Conservation (phyloP, 139 green algal genomes). For the Cymbomonas tetramitiformis region DNA sequence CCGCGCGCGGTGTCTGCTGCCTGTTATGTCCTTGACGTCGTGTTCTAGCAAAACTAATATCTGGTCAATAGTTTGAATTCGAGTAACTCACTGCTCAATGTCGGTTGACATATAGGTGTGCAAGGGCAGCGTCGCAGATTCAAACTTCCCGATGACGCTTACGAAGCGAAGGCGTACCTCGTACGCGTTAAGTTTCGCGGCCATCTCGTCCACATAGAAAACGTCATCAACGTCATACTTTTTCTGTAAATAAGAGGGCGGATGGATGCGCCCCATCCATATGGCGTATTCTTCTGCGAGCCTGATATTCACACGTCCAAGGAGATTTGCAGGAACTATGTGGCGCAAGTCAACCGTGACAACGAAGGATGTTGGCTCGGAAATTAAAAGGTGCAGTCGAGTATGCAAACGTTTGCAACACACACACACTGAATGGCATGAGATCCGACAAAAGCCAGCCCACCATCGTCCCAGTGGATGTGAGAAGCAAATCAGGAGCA, state of each 20-base stretch:
- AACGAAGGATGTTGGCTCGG: too few species aligned
- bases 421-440: too few species aligned
- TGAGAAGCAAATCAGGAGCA: too few species aligned
- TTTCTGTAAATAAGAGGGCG: constrained; percentile 24
- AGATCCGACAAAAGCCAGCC: too few species aligned
- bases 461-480: too few species aligned
- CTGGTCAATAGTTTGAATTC: not conserved
- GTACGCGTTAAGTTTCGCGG: not conserved
- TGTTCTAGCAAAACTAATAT: constrained; percentile 1
- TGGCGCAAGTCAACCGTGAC: too few species aligned
- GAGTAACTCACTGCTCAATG: not conserved
- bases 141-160: not conserved
- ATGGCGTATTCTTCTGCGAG: constrained; percentile 58
- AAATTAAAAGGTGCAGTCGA: too few species aligned
- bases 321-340: too few species aligned
- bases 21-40: too few species aligned
- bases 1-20: too few species aligned
- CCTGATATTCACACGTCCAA: too few species aligned
- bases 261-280: constrained; percentile 67
- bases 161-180: not conserved
- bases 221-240: constrained; percentile 66
- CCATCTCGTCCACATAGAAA: constrained; percentile 62
- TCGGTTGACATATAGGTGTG: not conserved
- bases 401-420: too few species aligned
- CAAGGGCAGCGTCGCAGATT: not conserved